Evolutionary conservation across 768 basidiomycete genomes (phyloP), one percentile per base, ranked within the genome.

Genomic region (Chalciporus chontae): DNA sequence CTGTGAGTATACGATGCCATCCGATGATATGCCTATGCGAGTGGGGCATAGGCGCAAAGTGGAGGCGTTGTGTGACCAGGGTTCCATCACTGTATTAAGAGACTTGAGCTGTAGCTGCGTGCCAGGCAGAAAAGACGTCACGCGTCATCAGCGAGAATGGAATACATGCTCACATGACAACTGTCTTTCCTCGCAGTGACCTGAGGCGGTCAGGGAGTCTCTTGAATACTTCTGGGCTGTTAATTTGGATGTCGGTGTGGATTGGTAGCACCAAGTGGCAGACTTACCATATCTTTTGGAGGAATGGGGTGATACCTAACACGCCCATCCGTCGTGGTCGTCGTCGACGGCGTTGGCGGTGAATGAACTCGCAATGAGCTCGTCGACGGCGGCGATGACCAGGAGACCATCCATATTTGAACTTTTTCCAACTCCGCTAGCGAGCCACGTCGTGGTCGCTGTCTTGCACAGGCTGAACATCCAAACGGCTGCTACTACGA

Each of bases 11-110:
- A 31, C 78, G 76, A 60, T 87, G 85, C 90, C 90, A 93, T 17
- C 87, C 84, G 4, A 88, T 68, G 18, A 92, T 74, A 65, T 93
- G 90, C 26, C 84, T 77, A 56, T 82, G 73, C 0, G 69, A 71
- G 60, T 89, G 82, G 2, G 83, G 81, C 45, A 75, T 68, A 13
- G 76, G 83, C 0, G 83, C 77, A 65, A 84, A 93, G 61, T 91
- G 87, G 40, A 91, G 75, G 19, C 90, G 80, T 61, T 90, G 88
- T 0, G 90, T 93, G 60, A 93, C 77, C 49, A 93, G 83, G 7
- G 90, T 93, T 40, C 84, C 90, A 75, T 93, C 90, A 39, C 90
- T 92, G 58, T 43, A 9, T 45, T 18, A 47, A n/a, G 19, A 10
- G 24, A 15, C 42, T 45, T 14, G 49, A 53, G 52, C 36, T 41